Conservation (phyloP, 768 basidiomycete genomes). For the Lactarius pseudohatsudake region DNA sequence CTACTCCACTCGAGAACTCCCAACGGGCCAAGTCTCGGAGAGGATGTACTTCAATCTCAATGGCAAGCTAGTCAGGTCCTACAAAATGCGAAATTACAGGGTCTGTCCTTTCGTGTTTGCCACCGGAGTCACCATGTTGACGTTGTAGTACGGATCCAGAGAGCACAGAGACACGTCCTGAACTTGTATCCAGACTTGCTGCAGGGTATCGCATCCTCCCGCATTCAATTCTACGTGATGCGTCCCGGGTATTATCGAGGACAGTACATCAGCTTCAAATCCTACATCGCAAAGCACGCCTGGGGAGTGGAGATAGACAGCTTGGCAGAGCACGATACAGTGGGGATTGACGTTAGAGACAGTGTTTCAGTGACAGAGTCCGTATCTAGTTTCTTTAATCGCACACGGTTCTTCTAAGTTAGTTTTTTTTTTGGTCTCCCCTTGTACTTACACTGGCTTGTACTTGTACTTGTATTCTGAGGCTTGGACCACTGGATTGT, state of each 20-base stretch:
- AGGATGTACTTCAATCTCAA: conserved; percentile 21
- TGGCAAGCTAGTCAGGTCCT: conserved; percentile 18
- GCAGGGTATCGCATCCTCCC: conserved; percentile 22
- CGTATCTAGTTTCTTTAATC: conserved; percentile 25
- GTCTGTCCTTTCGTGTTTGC: conserved; percentile 8
- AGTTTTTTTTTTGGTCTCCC: background rate
- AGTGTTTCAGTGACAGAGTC: conserved; percentile 21
- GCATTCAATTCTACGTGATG: conserved; percentile 24
- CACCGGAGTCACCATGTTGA: background rate
- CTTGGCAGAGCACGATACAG: conserved; percentile 23
- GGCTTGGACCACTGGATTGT: background rate
- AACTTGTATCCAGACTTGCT: conserved; percentile 13
- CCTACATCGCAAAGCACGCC: conserved; percentile 20
- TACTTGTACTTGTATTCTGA: conserved; percentile 7
- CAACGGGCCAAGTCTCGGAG: conserved; percentile 7
- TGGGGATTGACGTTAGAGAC: conserved; percentile 17
- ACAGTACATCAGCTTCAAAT: conserved; percentile 18
- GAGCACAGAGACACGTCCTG: conserved; percentile 20
- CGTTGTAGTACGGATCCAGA: background rate
- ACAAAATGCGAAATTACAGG: conserved; percentile 18
- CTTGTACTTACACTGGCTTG: background rate
- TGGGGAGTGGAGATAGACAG: conserved; percentile 16
- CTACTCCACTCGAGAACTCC: conserved; percentile 2
- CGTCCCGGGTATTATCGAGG: conserved; percentile 12
- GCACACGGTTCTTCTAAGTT: conserved; percentile 16